A percentile compares a stretch with the other conserved stretches of the same genome.
These are phyloP conservation scores for Cicer pinnatifidum DNA, from an alignment of 306 rosid species.

Conservation along the genomic window DNA sequence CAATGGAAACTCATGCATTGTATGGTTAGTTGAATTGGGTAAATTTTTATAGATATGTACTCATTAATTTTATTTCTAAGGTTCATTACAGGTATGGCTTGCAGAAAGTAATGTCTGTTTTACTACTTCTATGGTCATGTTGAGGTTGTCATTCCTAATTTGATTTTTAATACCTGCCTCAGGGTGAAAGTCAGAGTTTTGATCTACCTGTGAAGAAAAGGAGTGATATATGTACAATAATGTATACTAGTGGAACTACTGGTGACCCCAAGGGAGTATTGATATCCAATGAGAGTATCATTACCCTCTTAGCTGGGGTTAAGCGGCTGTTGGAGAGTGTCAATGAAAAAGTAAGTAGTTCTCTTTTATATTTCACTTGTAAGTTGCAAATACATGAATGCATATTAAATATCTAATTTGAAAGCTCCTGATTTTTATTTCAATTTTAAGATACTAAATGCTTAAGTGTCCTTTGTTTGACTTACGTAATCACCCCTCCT, in stretches of 20 bases:
- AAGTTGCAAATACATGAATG: conserved; percentile 18
- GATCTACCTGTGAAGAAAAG: conserved; percentile 81
- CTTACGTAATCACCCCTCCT: conserved; percentile 27
- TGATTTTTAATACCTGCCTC: conserved; percentile 46
- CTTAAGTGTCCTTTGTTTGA: conserved; percentile 36
- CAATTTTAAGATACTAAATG: conserved; percentile 28
- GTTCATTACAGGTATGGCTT: conserved; percentile 27
- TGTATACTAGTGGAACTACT: conserved; percentile 98
- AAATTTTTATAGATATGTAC: conserved; percentile 16
- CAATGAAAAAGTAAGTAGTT: conserved; percentile 59
- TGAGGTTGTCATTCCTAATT: conserved; percentile 43
- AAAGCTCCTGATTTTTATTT: background rate
- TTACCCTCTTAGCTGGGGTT: conserved; percentile 79
- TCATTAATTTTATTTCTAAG: conserved; percentile 31
- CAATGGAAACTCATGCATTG: conserved; percentile 22
- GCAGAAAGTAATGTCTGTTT: conserved; percentile 20
- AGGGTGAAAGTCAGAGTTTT: conserved; percentile 72
- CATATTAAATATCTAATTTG: conserved; percentile 9
- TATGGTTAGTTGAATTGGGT: conserved; percentile 21
- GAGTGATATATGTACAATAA: conserved; percentile 85
- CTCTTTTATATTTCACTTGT: conserved; percentile 40
- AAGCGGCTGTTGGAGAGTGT: conserved; percentile 67
- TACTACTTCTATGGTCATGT: conserved; percentile 19
- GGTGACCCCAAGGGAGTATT: conserved; percentile 98
- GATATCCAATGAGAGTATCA: conserved; percentile 84